Percentiles rank a stretch among this genome's conserved stretches.
phyloP scores from a whole-genome alignment of 2,329 filamentous ascomycete genomes.

The Alternaria arborescens region DNA sequence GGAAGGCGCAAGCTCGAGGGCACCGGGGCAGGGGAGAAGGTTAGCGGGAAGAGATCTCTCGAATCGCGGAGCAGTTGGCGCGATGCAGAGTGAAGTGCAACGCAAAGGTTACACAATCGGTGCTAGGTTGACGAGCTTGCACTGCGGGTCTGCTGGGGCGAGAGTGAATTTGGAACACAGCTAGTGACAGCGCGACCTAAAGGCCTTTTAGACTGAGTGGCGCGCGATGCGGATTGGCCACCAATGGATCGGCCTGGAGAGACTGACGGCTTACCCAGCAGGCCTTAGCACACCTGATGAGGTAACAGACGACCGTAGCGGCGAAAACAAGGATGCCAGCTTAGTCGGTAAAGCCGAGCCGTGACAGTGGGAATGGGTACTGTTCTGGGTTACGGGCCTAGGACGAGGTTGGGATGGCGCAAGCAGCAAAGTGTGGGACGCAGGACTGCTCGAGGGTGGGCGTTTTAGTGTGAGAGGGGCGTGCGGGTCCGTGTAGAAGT shows the following conservation, averaged over 20 bases:
- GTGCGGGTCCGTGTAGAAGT: constrained; percentile 29
- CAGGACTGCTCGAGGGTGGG: constrained; percentile 22
- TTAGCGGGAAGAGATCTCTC: constrained; percentile 36
- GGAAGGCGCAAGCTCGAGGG: constrained; percentile 48
- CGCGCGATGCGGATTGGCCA: constrained; percentile 49
- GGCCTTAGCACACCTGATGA: constrained; percentile 48
- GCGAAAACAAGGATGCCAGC: constrained; percentile 26
- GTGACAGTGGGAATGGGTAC: constrained; percentile 42
- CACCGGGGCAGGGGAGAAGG: constrained; percentile 38
- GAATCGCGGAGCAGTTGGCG: constrained; percentile 49
- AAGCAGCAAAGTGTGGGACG: constrained; percentile 34
- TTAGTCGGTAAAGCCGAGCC: constrained; percentile 49
- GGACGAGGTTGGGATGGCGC: constrained; percentile 35
- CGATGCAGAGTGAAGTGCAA: constrained; percentile 45
- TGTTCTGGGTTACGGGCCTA: constrained; percentile 39
- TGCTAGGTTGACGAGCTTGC: constrained; percentile 45
- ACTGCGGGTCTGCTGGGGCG: constrained; percentile 33
- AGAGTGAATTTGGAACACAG: constrained; percentile 43
- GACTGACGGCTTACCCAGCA: constrained; percentile 42
- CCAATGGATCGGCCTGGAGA: constrained; percentile 41
- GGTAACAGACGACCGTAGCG: constrained; percentile 46
- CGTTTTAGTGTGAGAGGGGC: constrained; percentile 23
- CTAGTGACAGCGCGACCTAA: constrained; percentile 44
- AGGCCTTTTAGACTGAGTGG: constrained; percentile 39
- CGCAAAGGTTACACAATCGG: constrained; percentile 48